Percentiles rank a stretch among this genome's conserved stretches.
Evolutionary conservation across 805 yeast genomes (phyloP).

Genomic region (Kodamaea kakaduensis): DNA sequence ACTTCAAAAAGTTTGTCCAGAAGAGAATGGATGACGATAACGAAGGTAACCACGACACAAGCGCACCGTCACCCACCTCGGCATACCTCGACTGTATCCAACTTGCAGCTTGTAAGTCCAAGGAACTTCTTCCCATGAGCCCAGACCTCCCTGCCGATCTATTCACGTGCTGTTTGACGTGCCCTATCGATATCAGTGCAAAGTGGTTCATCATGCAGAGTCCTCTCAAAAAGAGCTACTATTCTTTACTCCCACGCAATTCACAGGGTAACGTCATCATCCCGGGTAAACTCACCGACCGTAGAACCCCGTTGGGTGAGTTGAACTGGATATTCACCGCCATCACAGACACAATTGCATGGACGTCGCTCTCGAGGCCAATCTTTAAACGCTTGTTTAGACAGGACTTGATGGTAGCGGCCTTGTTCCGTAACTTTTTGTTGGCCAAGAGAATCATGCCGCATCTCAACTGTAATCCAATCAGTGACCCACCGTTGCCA

Average conservation of each 20-base stretch:
- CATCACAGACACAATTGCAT: conserved; percentile 95
- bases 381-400: conserved; percentile 85
- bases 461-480: conserved; percentile 86
- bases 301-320: conserved; percentile 94
- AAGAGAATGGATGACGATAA: conserved; percentile 85
- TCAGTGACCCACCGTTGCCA: conserved; percentile 90
- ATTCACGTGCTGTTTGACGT: conserved; percentile 91
- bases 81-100: conserved; percentile 85
- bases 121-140: conserved; percentile 85
- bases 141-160: conserved; percentile 95
- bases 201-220: conserved; percentile 88
- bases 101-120: conserved; percentile 84
- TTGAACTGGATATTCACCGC: conserved; percentile 97
- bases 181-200: conserved; percentile 92
- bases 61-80: conserved; percentile 59
- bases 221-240: conserved; percentile 54
- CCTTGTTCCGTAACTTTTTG: conserved; percentile 86
- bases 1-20: conserved; percentile 85
- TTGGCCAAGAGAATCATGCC: conserved; percentile 94
- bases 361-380: conserved; percentile 87
- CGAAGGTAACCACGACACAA: conserved; percentile 49
- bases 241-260: conserved; percentile 42
- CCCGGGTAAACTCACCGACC: conserved; percentile 88
- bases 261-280: conserved; percentile 59
- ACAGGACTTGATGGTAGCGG: conserved; percentile 96